Conservation (phyloP, 1,284 basidiomycete genomes). For the Moesziomyces sp. region DNA sequence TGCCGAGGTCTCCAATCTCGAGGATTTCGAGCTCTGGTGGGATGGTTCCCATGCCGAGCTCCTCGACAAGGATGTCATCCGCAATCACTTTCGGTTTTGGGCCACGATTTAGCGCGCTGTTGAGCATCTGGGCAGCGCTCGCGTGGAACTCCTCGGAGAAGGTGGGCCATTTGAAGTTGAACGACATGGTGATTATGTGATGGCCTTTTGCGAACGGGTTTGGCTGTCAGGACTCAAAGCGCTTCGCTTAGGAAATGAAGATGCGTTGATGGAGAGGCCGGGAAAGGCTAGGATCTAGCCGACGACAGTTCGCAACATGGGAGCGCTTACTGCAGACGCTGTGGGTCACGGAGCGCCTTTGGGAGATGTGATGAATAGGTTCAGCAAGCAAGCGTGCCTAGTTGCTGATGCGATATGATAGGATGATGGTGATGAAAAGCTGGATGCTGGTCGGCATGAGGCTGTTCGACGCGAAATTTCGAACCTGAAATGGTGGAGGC, state of each 20-base stretch:
- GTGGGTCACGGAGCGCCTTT: too few relatives aligned
- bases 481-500: slow-evolving; percentile 6
- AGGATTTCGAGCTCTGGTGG: slow-evolving; percentile 97
- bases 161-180: slow-evolving; percentile 93
- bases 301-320: too few relatives aligned
- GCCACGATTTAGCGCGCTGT: slow-evolving; percentile 69
- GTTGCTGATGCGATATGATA: too few relatives aligned
- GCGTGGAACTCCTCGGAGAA: slow-evolving; percentile 76
- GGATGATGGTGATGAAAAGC: too few relatives aligned
- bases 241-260: too few relatives aligned
- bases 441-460: too few relatives aligned
- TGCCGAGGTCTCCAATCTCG: slow-evolving; percentile 95
- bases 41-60: slow-evolving; percentile 97
- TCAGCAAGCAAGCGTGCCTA: too few relatives aligned
- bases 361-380: too few relatives aligned
- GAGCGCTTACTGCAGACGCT: too few relatives aligned
- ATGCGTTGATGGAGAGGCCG: too few relatives aligned
- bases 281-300: too few relatives aligned
- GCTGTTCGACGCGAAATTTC: too few relatives aligned
- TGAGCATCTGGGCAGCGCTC: slow-evolving; percentile 68
- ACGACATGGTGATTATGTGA: slow-evolving; percentile 77
- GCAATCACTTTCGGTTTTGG: slow-evolving; percentile 94
- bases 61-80: slow-evolving; percentile 95
- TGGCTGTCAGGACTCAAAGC: not conserved
- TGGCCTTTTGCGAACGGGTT: slow-evolving; percentile 2